Evolutionary conservation across 768 basidiomycete species (phyloP).

Genomic region (Artomyces pyxidatus): DNA sequence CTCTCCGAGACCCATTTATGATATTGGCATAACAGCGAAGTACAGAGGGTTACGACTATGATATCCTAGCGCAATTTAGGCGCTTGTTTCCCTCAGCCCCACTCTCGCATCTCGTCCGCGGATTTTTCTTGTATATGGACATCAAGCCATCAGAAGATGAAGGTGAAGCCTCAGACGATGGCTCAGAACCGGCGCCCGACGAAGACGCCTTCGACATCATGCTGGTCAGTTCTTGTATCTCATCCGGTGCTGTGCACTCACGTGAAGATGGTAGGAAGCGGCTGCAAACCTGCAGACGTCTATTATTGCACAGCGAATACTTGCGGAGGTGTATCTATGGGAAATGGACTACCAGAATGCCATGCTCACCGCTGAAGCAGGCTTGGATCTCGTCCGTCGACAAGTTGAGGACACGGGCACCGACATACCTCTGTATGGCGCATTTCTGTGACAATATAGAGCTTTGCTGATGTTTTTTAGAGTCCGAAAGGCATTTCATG

Average conservation of each 20-base stretch:
- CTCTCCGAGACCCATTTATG: no score
- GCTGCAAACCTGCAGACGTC: conserved; percentile 29
- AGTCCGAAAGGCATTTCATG: conserved; percentile 58
- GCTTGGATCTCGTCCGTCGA: conserved; percentile 46
- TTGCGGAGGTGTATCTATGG: conserved; percentile 53
- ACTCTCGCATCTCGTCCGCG: conserved; percentile 49
- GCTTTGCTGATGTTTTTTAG: conserved; percentile 29
- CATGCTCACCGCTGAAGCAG: conserved; percentile 63
- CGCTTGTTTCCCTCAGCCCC: conserved; percentile 54
- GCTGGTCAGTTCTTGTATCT: conserved; percentile 38
- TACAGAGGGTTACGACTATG: conserved; percentile 53
- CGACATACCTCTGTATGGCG: conserved; percentile 38
- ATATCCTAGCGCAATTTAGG: conserved; percentile 51
- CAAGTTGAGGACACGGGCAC: conserved; percentile 53
- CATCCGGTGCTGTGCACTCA: conserved; percentile 4
- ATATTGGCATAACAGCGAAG: no score
- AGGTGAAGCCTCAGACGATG: conserved; percentile 21
- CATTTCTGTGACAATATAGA: neutral
- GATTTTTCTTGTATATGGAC: conserved; percentile 60
- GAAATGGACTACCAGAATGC: conserved; percentile 72
- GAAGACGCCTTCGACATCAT: conserved; percentile 53
- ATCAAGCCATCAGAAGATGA: conserved; percentile 39
- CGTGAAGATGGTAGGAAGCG: conserved; percentile 2
- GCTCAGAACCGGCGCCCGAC: conserved; percentile 5
- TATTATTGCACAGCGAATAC: conserved; percentile 58